These are phyloP conservation scores for Chlamydomonas eustigma DNA, from an alignment of 139 green algal species.

Conservation along the genomic window DNA sequence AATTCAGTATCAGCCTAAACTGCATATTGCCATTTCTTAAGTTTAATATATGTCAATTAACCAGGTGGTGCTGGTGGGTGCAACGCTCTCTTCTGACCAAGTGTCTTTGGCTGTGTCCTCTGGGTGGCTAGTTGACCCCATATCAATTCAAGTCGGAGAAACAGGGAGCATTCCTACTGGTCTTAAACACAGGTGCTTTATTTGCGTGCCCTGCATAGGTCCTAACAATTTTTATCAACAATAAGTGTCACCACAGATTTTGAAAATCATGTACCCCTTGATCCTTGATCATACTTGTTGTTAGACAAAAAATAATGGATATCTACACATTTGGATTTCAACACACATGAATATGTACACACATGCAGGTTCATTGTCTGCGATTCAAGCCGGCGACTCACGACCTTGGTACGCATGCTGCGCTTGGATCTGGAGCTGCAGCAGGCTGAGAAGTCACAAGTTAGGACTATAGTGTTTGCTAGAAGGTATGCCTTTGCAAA, in stretches of 20 bases:
- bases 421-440: conserved; percentile 44
- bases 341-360: no score
- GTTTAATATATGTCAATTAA: no score
- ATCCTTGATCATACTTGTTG: no score
- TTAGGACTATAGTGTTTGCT: conserved; percentile 48
- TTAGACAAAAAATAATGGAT: no score
- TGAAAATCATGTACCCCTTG: no score
- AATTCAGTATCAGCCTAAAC: no score
- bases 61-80: conserved; percentile 66
- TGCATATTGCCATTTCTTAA: no score
- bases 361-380: conserved; percentile 49
- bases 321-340: no score
- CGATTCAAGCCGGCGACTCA: conserved; percentile 32
- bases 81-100: conserved; percentile 51
- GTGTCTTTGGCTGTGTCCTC: conserved; percentile 26
- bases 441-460: conserved; percentile 46
- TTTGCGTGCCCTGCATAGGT: no score
- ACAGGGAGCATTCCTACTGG: conserved; percentile 7
- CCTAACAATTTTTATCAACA: no score
- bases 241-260: no score
- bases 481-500: conserved; percentile 14
- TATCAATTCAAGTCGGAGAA: conserved; percentile 36
- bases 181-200: conserved; percentile 19
- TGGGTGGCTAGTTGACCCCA: conserved; percentile 58
- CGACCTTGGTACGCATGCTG: conserved; percentile 53